Conservation (phyloP, 2,329 filamentous ascomycete species). For the Aspergillus caelatus region DNA sequence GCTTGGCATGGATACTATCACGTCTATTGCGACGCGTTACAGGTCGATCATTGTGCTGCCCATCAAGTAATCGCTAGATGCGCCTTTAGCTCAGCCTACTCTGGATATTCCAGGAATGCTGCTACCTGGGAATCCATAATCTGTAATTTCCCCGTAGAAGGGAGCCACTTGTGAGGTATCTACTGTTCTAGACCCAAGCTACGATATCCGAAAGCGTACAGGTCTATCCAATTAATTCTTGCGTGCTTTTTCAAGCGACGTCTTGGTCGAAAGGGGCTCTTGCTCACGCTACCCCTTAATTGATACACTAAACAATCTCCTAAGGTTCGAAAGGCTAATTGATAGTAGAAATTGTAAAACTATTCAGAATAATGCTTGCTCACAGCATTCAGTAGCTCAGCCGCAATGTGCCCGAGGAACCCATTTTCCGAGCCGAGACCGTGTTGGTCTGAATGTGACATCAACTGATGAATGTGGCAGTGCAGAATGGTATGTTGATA, state of each 20-base stretch:
- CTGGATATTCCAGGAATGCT: too few relatives aligned
- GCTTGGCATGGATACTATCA: background rate
- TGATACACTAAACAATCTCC: background rate
- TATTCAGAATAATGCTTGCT: background rate
- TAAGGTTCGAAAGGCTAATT: too few relatives aligned
- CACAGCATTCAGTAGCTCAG: background rate
- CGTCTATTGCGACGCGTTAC: background rate
- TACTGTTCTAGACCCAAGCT: background rate
- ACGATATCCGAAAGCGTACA: background rate
- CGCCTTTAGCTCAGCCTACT: too few relatives aligned
- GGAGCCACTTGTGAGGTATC: background rate
- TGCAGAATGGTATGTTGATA: background rate
- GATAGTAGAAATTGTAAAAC: too few relatives aligned
- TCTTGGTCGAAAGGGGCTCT: background rate
- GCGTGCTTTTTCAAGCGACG: too few relatives aligned
- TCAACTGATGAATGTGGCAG: background rate
- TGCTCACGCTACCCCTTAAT: background rate
- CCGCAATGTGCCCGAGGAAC: background rate
- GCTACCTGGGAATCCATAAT: background rate
- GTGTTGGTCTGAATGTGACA: background rate
- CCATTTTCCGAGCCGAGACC: background rate
- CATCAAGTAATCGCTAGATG: background rate
- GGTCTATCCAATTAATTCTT: background rate
- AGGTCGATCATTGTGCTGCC: background rate
- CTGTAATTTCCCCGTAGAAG: background rate